phyloP scores from a whole-genome alignment of 2,329 filamentous ascomycete species.

The Fusarium denticulatum region DNA sequence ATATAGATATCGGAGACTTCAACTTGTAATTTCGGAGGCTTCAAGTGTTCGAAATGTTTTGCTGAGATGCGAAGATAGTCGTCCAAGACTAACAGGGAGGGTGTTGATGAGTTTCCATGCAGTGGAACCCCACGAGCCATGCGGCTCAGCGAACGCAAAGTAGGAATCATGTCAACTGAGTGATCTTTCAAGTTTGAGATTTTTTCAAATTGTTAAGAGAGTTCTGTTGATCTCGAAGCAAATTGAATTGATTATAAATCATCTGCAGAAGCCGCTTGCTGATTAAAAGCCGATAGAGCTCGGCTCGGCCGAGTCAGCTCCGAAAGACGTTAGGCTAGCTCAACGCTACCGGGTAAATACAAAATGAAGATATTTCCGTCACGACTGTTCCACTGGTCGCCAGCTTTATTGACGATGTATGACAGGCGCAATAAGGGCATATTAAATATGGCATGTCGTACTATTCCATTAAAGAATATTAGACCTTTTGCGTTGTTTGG shows the following conservation, averaged over 20 bases:
- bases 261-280: neutral
- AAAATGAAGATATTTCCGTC: neutral
- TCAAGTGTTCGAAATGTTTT: neutral
- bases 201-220: fast-evolving
- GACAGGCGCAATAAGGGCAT: fast-evolving
- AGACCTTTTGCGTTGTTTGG: too few relatives aligned
- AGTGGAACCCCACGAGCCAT: neutral
- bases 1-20: fast-evolving
- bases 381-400: fast-evolving
- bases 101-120: neutral
- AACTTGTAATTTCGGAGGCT: neutral
- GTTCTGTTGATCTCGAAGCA: fast-evolving
- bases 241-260: neutral
- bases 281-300: neutral
- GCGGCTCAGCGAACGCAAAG: neutral
- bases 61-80: neutral
- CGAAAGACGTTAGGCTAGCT: neutral
- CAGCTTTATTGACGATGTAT: fast-evolving
- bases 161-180: neutral
- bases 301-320: neutral
- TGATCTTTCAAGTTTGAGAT: fast-evolving
- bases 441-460: too few relatives aligned
- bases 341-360: neutral
- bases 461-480: too few relatives aligned
- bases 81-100: neutral